These are phyloP conservation scores for Spinacia oleracea DNA, from an alignment of 179 eudicot species.

Conservation along the genomic window DNA sequence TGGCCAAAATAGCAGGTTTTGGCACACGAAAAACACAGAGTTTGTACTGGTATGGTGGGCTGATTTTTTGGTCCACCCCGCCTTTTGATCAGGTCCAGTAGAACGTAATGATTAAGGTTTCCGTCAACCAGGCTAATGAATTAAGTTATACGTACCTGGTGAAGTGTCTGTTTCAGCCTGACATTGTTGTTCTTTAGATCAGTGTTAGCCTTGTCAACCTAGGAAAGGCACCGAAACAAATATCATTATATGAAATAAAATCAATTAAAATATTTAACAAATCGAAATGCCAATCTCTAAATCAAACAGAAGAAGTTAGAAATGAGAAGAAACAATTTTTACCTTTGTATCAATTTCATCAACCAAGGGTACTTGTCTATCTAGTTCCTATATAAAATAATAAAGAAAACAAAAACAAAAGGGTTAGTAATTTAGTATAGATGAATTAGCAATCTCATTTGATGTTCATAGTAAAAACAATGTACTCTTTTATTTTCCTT, in stretches of 20 bases:
- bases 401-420: not conserved
- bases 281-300: too few relatives aligned
- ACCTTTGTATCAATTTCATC: slow-evolving; percentile 95
- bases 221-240: too few relatives aligned
- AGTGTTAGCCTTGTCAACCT: slow-evolving; percentile 81
- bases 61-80: too few relatives aligned
- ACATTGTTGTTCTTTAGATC: slow-evolving; percentile 76
- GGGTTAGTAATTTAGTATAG: not conserved
- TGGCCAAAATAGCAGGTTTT: too few relatives aligned
- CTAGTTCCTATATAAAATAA: slow-evolving; percentile 56
- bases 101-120: too few relatives aligned
- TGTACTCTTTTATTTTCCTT: too few relatives aligned
- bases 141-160: slow-evolving; percentile 44
- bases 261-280: too few relatives aligned
- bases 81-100: too few relatives aligned
- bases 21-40: too few relatives aligned
- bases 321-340: slow-evolving; percentile 7
- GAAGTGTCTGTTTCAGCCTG: slow-evolving; percentile 75
- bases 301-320: not conserved
- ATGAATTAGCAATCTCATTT: not conserved
- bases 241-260: too few relatives aligned
- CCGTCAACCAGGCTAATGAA: too few relatives aligned
- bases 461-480: not conserved
- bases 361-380: slow-evolving; percentile 83
- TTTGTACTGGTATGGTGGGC: too few relatives aligned